Evolutionary conservation across 2,329 filamentous ascomycete species (phyloP), one percentile per base, ranked within the genome.

Genomic region (Fusarium lyarnte): DNA sequence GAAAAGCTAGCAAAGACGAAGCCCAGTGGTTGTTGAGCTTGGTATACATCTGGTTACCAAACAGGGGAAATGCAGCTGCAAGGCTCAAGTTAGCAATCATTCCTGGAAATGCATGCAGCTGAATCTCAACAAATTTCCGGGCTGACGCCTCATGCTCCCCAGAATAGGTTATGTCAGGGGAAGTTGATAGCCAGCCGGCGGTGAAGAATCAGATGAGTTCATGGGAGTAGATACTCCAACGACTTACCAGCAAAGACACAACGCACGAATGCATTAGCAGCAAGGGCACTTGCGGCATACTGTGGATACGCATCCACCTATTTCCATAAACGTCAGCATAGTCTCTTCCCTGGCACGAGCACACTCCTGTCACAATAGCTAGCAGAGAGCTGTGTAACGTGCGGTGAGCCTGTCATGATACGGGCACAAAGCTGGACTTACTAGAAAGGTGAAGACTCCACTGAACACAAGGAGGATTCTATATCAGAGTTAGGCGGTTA

Each of bases 371-470:
- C 58, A 62, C 35, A 23, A 63, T 43, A 73, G 54, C 66, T 65
- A 47, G 61, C 46, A 36, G 53, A 42, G 49, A 59, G 57, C 25
- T 14, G 64, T 63, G 63, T 54, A 57, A 60, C 71, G 43, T 63
- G 51, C 59, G 49, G 64, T 73, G 63, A 54, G 47, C 46, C 51
- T 62, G 61, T 63, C 63, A 62, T 65, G 59, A 53, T 39, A 66
- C 23, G 35, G 13, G n/a, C 33, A 53, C 23, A 53, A 39, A 53
- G 25, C 27, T 29, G n/a, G 47, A 85, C 86, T 83, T 81, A 95
- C 94, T 72, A 97, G 84, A 83, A 97, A 97, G 17, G 94, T 97
- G 81, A 97, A 97, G 73, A 97, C 90, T 58, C 94, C 94, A 63
- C 90, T 91, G 82, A 94, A 98, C 35, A 92, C 90, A 64, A 97